Conservation (phyloP, 2,329 filamentous ascomycete species). For the Microsporum ferrugineum region DNA sequence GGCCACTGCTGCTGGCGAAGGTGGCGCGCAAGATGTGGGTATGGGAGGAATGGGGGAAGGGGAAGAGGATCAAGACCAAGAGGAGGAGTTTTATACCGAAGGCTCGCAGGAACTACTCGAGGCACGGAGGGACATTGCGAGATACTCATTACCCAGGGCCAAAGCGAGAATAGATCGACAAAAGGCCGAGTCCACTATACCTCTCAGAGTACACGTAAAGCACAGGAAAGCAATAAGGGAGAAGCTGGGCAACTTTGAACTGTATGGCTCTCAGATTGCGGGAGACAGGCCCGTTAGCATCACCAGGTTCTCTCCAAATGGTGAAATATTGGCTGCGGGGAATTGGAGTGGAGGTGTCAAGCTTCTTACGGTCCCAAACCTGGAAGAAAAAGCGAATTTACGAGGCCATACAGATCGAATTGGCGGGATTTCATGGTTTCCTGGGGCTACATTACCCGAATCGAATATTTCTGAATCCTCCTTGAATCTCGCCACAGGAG, state of each 20-base stretch:
- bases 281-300: constrained; percentile 87
- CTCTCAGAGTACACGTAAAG: constrained; percentile 79
- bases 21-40: constrained; percentile 45
- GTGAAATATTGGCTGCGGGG: constrained; percentile 71
- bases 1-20: constrained; percentile 34
- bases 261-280: constrained; percentile 87
- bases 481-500: constrained; percentile 81
- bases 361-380: constrained; percentile 67
- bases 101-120: constrained; percentile 63
- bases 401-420: constrained; percentile 82
- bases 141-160: constrained; percentile 72
- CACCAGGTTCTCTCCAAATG: constrained; percentile 77
- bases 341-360: constrained; percentile 90
- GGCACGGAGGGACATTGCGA: constrained; percentile 66
- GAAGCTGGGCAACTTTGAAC: constrained; percentile 66
- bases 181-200: constrained; percentile 68
- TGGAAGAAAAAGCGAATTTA: constrained; percentile 64
- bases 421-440: constrained; percentile 82
- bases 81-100: constrained; percentile 91
- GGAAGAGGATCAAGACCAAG: constrained; percentile 58
- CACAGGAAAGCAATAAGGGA: constrained; percentile 85
- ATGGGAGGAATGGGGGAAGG: constrained; percentile 43
- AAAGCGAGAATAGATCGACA: constrained; percentile 66
- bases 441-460: constrained; percentile 62
- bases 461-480: constrained; percentile 59